Conservation (phyloP, 345 rosid genomes). For the Streptanthus diversifolius region DNA sequence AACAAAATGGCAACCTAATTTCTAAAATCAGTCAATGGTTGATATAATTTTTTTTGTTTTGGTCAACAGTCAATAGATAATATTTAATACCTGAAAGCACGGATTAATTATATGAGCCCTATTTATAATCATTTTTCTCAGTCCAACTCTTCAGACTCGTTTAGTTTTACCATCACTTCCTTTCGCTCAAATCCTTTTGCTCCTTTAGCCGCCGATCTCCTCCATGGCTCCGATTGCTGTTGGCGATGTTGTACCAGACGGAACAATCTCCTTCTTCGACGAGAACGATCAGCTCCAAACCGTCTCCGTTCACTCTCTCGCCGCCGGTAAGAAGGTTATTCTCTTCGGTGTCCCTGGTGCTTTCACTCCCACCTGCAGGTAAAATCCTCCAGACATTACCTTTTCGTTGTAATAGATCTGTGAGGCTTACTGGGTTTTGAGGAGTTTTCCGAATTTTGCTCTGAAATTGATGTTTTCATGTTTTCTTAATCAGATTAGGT, state of each 20-base stretch:
- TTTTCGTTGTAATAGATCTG: background rate
- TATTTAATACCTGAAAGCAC: background rate
- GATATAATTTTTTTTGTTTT: background rate
- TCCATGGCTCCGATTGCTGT: conserved; percentile 83
- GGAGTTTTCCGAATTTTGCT: background rate
- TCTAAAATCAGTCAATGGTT: background rate
- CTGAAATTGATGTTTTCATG: background rate
- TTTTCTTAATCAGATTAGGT: background rate
- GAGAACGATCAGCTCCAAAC: conserved; percentile 78
- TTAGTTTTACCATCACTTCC: background rate
- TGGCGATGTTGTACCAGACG: conserved; percentile 76
- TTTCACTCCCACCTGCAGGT: conserved; percentile 99
- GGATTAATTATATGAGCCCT: background rate
- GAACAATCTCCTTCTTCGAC: conserved; percentile 76
- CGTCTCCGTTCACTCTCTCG: conserved; percentile 73
- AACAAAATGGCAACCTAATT: background rate
- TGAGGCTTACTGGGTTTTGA: background rate
- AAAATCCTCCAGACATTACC: background rate
- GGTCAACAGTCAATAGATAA: background rate
- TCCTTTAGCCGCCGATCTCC: background rate
- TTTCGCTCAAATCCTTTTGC: too few species aligned
- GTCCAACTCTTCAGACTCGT: background rate
- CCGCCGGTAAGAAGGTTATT: conserved; percentile 77
- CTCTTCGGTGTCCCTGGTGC: conserved; percentile 98
- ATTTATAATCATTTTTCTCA: background rate